phyloP scores from a whole-genome alignment of 1,284 basidiomycete species.

The Cutaneotrichosporon sp. region DNA sequence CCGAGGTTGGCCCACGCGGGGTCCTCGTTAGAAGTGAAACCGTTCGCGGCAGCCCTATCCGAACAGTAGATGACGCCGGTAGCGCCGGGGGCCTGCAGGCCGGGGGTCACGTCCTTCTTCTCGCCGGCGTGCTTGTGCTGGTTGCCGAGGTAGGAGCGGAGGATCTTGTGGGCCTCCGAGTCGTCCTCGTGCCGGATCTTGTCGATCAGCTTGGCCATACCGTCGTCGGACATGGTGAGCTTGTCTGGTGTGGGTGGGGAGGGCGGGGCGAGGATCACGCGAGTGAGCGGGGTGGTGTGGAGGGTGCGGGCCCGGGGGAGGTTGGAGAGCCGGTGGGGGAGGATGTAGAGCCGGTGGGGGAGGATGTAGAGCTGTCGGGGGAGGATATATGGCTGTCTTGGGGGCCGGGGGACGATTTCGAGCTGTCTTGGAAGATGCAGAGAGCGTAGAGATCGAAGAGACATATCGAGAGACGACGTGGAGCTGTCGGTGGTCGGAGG shows the following conservation, averaged over 20 bases:
- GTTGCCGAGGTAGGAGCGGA: constrained; percentile 37
- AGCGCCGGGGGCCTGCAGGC: constrained; percentile 56
- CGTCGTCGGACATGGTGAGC: not conserved
- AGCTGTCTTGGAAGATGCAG: too few species aligned
- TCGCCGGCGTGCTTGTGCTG: constrained; percentile 17
- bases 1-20: constrained; percentile 74
- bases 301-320: too few species aligned
- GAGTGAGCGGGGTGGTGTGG: too few species aligned
- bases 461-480: too few species aligned
- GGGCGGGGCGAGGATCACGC: not conserved
- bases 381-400: too few species aligned
- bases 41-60: constrained; percentile 69
- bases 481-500: too few species aligned
- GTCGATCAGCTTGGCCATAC: not conserved
- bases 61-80: constrained; percentile 74
- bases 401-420: too few species aligned
- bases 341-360: too few species aligned
- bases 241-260: too few species aligned
- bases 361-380: too few species aligned
- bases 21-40: constrained; percentile 69
- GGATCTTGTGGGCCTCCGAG: constrained; percentile 73
- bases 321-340: too few species aligned
- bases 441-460: too few species aligned
- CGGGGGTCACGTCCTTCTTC: constrained; percentile 28
- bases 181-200: constrained; percentile 61